These are phyloP conservation scores for Cordyceps farinosa DNA, from an alignment of 2,329 filamentous ascomycete species.

Conservation along the genomic window DNA sequence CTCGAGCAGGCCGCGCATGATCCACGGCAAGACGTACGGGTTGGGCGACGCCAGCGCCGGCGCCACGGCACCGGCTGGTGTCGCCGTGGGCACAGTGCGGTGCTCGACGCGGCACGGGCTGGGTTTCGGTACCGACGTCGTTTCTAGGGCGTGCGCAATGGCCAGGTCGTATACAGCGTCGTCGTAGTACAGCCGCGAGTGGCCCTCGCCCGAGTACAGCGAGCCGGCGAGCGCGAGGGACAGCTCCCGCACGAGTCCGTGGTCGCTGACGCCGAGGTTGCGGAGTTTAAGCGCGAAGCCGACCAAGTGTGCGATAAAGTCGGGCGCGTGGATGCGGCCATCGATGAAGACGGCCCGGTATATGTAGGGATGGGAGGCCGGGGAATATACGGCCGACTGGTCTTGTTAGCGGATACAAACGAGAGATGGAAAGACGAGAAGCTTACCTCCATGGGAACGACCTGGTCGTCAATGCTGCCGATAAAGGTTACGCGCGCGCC, in stretches of 20 bases:
- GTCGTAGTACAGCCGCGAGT: constrained; percentile 91
- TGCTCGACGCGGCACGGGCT: constrained; percentile 22
- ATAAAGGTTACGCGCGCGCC: constrained; percentile 83
- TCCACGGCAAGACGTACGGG: constrained; percentile 90
- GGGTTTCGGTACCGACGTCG: constrained; percentile 33
- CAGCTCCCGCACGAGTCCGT: constrained; percentile 87
- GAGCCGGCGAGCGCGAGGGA: constrained; percentile 85
- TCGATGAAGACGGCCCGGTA: constrained; percentile 96
- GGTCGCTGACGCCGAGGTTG: constrained; percentile 88
- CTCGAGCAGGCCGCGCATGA: constrained; percentile 88
- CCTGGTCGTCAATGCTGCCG: constrained; percentile 93
- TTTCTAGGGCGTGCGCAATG: constrained; percentile 70
- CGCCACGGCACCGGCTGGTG: constrained; percentile 3
- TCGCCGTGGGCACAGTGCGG: constrained; percentile 25
- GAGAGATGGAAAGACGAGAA: not conserved
- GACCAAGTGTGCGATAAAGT: constrained; percentile 90
- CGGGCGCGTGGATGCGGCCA: constrained; percentile 83
- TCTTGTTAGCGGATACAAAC: constrained; percentile 23
- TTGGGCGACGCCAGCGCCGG: constrained; percentile 56
- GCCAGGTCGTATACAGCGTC: constrained; percentile 78
- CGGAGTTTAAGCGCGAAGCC: constrained; percentile 91
- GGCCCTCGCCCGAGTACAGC: constrained; percentile 86
- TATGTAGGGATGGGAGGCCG: constrained; percentile 85
- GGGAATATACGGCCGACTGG: constrained; percentile 80
- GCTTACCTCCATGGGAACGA: constrained; percentile 82